Conservation (phyloP, 108 stramenopile genomes). For the Cyclotella kingstonii region DNA sequence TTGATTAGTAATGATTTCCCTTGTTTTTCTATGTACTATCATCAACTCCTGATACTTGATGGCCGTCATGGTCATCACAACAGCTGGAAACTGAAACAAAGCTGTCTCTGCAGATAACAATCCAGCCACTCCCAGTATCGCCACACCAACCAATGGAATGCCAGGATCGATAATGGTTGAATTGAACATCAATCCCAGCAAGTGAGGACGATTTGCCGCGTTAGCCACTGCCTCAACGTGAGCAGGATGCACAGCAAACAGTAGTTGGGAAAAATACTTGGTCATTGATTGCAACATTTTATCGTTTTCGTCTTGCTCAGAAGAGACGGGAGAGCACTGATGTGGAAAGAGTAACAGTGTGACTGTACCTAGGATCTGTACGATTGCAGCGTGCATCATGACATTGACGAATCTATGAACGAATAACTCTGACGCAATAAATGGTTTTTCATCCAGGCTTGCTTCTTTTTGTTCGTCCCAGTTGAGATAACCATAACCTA, state of each 20-base stretch:
- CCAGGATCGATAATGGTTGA: conserved; percentile 37
- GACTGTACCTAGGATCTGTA: conserved; percentile 54
- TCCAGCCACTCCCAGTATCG: conserved; percentile 34
- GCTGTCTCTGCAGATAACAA: conserved; percentile 71
- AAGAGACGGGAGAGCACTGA: not conserved
- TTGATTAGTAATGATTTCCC: not conserved
- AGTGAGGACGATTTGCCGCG: conserved; percentile 83
- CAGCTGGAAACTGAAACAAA: conserved; percentile 67
- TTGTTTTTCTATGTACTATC: conserved; percentile 4
- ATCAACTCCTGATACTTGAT: conserved; percentile 35
- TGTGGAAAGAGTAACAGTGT: conserved; percentile 41
- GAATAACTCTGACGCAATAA: conserved; percentile 41
- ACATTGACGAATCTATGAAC: conserved; percentile 73
- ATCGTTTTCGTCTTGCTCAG: too few relatives aligned
- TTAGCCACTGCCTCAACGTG: conserved; percentile 85
- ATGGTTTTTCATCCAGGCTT: not conserved
- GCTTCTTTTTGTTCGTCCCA: not conserved
- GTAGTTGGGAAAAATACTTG: conserved; percentile 43
- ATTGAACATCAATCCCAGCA: conserved; percentile 62
- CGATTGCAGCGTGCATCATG: conserved; percentile 59
- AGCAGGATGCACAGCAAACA: conserved; percentile 71
- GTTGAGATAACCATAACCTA: not conserved
- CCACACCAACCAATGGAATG: conserved; percentile 25
- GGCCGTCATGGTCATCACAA: conserved; percentile 58
- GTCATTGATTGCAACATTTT: conserved; percentile 17